These are phyloP conservation scores for Tricholomella constricta DNA, from an alignment of 768 basidiomycete genomes.

Conservation along the genomic window DNA sequence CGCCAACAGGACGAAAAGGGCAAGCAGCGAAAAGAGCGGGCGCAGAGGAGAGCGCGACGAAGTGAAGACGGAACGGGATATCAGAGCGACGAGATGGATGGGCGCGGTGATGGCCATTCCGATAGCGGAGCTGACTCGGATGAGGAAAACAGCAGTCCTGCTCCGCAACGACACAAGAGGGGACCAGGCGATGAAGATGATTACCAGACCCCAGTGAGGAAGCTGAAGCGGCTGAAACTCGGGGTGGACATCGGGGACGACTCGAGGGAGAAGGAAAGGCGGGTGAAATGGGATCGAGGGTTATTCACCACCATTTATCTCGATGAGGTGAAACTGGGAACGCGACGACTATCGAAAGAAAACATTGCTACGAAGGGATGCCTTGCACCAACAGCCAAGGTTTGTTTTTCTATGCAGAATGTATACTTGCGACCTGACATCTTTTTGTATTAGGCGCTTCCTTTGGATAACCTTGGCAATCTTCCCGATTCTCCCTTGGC, in stretches of 20 bases:
- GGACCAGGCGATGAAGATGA: conserved; percentile 85
- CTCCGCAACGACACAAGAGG: conserved; percentile 46
- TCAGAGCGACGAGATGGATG: conserved; percentile 28
- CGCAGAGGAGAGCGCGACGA: conserved; percentile 57
- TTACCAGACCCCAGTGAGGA: conserved; percentile 64
- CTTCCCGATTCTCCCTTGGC: conserved; percentile 55
- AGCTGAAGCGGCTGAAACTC: conserved; percentile 39
- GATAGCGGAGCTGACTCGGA: conserved; percentile 27
- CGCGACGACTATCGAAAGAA: conserved; percentile 44
- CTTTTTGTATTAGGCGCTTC: conserved; percentile 46
- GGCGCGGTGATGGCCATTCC: conserved; percentile 29
- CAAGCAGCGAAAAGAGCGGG: conserved; percentile 55
- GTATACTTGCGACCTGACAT: conserved; percentile 10
- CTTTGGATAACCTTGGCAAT: conserved; percentile 74
- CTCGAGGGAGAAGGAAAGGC: conserved; percentile 41
- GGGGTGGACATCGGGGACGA: conserved; percentile 36
- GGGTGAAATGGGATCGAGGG: conserved; percentile 80
- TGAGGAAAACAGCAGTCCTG: conserved; percentile 18
- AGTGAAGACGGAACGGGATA: conserved; percentile 32
- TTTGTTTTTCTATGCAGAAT: conserved; percentile 25
- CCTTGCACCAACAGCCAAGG: conserved; percentile 69
- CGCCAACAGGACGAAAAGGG: conserved; percentile 66
- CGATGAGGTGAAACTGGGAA: conserved; percentile 61
- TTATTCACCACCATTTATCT: conserved; percentile 62
- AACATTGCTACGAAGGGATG: conserved; percentile 58